Percentiles rank a stretch among this genome's conserved stretches.
phyloP scores from a whole-genome alignment of 2,329 filamentous ascomycete genomes.

The Neonectria sp. region DNA sequence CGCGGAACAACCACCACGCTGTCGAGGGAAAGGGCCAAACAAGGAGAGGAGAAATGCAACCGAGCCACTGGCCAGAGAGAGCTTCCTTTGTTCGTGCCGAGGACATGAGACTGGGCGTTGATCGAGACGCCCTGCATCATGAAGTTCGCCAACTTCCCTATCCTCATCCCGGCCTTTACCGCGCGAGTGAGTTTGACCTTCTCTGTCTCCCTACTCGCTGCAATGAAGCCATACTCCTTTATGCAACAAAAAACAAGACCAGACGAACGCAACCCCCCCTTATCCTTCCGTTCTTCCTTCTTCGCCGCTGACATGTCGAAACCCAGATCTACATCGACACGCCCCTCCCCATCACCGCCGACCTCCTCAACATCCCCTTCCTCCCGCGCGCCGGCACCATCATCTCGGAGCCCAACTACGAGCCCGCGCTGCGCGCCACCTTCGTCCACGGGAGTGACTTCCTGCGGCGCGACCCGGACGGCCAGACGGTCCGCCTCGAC shows the following conservation, averaged over 20 bases:
- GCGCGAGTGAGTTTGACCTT: slow-evolving; percentile 48
- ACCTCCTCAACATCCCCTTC: slow-evolving; percentile 54
- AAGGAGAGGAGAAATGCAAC: slow-evolving; percentile 8
- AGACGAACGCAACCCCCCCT: neutral
- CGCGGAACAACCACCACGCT: slow-evolving; percentile 2
- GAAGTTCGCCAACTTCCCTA: slow-evolving; percentile 54
- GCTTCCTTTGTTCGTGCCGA: neutral
- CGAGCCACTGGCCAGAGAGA: neutral
- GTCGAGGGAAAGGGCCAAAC: slow-evolving; percentile 29
- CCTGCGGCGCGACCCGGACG: slow-evolving; percentile 56
- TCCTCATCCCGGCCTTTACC: slow-evolving; percentile 57
- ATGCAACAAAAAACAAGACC: no score
- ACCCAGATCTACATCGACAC: slow-evolving; percentile 53
- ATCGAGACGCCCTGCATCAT: slow-evolving; percentile 33
- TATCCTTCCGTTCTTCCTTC: neutral
- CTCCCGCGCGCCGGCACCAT: slow-evolving; percentile 50
- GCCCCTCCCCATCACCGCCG: slow-evolving; percentile 50
- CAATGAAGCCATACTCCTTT: neutral
- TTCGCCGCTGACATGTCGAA: slow-evolving; percentile 6
- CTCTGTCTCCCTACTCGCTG: neutral
- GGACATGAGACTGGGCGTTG: slow-evolving; percentile 32
- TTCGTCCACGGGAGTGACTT: slow-evolving; percentile 59
- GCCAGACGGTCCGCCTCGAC: slow-evolving; percentile 55
- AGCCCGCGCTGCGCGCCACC: slow-evolving; percentile 53
- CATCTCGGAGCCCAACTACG: slow-evolving; percentile 54